A percentile compares a stretch with the other conserved stretches of the same genome.
Conservation (phyloP, 2,329 filamentous ascomycete species). For the Exserohilum turcica region DNA sequence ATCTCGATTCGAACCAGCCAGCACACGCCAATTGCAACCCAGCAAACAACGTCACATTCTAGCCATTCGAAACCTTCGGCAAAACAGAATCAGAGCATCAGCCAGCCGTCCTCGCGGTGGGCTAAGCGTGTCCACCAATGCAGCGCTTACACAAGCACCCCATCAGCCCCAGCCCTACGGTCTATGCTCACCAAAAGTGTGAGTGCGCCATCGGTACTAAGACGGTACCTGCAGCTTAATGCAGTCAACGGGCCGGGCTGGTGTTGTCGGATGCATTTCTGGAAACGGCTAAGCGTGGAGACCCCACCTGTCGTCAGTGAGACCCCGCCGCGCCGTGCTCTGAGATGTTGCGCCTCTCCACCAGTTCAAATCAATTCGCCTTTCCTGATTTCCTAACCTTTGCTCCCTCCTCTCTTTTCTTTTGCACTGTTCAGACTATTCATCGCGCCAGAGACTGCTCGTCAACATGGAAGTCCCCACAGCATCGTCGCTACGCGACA, state of each 20-base stretch:
- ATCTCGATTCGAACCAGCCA: neutral
- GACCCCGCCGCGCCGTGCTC: slow-evolving; percentile 26
- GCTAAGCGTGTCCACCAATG: neutral
- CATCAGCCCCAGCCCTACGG: neutral
- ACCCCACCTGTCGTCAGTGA: slow-evolving; percentile 28
- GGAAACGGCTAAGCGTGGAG: slow-evolving; percentile 25
- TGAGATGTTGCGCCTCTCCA: slow-evolving; percentile 27
- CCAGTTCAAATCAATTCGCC: slow-evolving; percentile 16
- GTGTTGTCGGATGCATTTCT: slow-evolving; percentile 25
- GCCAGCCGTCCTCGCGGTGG: neutral
- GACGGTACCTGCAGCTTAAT: slow-evolving; percentile 25
- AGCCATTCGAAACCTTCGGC: neutral
- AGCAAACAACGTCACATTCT: neutral
- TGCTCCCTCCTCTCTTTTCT: slow-evolving; percentile 4
- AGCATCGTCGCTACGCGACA: slow-evolving; percentile 74
- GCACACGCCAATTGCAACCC: neutral
- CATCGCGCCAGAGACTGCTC: neutral
- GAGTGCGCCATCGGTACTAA: slow-evolving; percentile 4
- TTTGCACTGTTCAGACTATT: neutral
- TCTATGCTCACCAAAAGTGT: neutral
- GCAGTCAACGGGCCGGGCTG: slow-evolving; percentile 17
- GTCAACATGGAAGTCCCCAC: slow-evolving; percentile 66
- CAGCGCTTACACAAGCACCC: neutral
- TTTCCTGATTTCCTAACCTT: neutral
- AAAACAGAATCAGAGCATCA: neutral